These are phyloP conservation scores for Lentinula boryana DNA, from an alignment of 768 basidiomycete species.

Conservation along the genomic window DNA sequence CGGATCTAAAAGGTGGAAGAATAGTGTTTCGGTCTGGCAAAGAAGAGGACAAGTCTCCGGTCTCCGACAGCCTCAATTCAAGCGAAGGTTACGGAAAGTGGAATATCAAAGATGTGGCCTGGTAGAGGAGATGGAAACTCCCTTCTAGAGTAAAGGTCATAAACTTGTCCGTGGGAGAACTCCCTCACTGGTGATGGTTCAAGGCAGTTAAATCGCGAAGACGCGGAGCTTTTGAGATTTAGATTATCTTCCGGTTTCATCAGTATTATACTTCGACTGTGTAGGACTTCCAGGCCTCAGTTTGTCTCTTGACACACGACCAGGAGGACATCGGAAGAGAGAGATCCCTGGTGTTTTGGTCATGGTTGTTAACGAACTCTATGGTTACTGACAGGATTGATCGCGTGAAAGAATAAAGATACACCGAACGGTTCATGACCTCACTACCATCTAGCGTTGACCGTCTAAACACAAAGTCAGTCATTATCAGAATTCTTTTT, in stretches of 20 bases:
- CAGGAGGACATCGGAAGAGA: neutral
- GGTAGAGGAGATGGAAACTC: neutral
- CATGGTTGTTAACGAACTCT: too few relatives aligned
- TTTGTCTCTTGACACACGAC: neutral
- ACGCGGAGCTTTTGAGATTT: too few relatives aligned
- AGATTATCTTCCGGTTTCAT: too few relatives aligned
- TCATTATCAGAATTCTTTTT: neutral
- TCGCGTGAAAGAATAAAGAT: neutral
- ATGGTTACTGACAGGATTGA: neutral
- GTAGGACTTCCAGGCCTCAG: too few relatives aligned
- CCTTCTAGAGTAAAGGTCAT: too few relatives aligned
- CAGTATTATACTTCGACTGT: too few relatives aligned
- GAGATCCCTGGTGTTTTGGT: neutral
- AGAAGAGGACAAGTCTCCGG: neutral
- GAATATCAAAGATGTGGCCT: neutral
- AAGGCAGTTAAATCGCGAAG: too few relatives aligned
- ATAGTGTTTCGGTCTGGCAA: too few relatives aligned
- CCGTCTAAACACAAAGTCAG: conserved; percentile 27
- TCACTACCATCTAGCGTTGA: conserved; percentile 34
- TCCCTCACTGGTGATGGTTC: too few relatives aligned
- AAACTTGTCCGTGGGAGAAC: too few relatives aligned
- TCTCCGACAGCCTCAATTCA: neutral
- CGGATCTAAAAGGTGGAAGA: too few relatives aligned
- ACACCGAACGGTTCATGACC: neutral
- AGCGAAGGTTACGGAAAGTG: neutral